Percentiles rank a stretch among this genome's conserved stretches.
Conservation (phyloP, 2,329 filamentous ascomycete genomes). For the Zalaria sp. region DNA sequence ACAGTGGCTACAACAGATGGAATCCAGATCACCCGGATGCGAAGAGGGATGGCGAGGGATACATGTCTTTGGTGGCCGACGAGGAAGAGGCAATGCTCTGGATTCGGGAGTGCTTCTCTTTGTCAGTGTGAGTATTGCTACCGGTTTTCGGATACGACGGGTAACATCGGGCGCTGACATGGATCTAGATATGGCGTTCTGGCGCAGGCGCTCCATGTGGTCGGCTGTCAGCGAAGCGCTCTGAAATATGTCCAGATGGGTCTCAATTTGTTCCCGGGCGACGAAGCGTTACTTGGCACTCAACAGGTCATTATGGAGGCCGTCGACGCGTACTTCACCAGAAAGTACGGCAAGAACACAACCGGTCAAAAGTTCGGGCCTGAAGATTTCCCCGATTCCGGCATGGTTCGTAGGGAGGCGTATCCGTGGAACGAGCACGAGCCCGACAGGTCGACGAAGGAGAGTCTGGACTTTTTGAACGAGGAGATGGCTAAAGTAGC, state of each 20-base stretch:
- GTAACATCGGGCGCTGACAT: background rate
- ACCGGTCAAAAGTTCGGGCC: constrained; percentile 4
- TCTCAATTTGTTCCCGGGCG: constrained; percentile 38
- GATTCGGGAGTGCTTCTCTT: constrained; percentile 3
- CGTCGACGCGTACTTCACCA: constrained; percentile 8
- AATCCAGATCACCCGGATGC: background rate
- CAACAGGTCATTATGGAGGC: constrained; percentile 33
- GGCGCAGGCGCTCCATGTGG: constrained; percentile 3
- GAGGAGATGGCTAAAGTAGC: constrained; percentile 52
- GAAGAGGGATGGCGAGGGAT: too few species aligned
- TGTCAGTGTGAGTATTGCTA: constrained; percentile 2
- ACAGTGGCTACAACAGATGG: background rate
- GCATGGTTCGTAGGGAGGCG: constrained; percentile 50
- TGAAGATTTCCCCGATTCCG: constrained; percentile 51
- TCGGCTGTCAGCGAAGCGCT: constrained; percentile 35
- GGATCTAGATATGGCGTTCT: constrained; percentile 2
- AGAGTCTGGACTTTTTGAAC: constrained; percentile 56
- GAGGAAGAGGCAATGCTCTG: constrained; percentile 3
- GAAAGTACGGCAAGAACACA: background rate
- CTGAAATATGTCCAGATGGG: constrained; percentile 51
- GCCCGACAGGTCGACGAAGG: constrained; percentile 40
- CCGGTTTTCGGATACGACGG: too few species aligned
- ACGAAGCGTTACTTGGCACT: constrained; percentile 41
- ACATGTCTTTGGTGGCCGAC: too few species aligned
- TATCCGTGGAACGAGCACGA: constrained; percentile 52